Evolutionary conservation across 148 eudicot genomes (phyloP).

Genomic region (Rhododendron henanense): DNA sequence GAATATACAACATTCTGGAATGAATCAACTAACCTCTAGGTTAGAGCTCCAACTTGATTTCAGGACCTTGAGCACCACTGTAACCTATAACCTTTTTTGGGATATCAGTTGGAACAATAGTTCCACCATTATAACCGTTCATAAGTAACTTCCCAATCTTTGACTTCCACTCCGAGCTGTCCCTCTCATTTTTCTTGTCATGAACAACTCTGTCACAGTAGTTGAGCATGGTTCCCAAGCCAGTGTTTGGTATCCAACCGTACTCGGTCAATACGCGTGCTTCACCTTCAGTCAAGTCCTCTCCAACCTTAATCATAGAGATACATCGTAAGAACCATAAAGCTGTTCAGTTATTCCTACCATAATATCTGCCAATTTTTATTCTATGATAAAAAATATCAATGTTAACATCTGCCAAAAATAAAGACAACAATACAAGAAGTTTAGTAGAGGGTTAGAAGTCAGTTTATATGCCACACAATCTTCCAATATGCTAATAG

Average conservation of each 20-base stretch:
- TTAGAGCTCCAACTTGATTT: constrained; percentile 59
- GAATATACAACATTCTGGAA: constrained; percentile 7
- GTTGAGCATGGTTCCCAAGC: constrained; percentile 89
- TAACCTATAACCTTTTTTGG: constrained; percentile 40
- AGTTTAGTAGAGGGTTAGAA: not conserved
- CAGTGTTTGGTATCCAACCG: constrained; percentile 86
- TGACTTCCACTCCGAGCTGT: constrained; percentile 75
- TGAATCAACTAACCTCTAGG: constrained; percentile 14
- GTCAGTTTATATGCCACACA: too few species aligned
- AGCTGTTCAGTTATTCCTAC: not conserved
- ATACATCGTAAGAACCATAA: not conserved
- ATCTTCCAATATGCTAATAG: not conserved
- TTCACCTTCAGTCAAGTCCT: constrained; percentile 81
- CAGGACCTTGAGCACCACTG: constrained; percentile 20
- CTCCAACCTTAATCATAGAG: constrained; percentile 56
- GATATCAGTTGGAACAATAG: constrained; percentile 36
- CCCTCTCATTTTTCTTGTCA: constrained; percentile 62
- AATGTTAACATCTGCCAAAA: not conserved
- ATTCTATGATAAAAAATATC: too few species aligned
- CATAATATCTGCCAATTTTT: not conserved
- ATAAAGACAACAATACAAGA: not conserved
- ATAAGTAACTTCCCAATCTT: constrained; percentile 72
- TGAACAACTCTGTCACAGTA: constrained; percentile 87
- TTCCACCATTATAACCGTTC: constrained; percentile 79
- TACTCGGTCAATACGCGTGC: constrained; percentile 72